phyloP scores from a whole-genome alignment of 2,329 filamentous ascomycete species.

The Aspergillus chevalieri region DNA sequence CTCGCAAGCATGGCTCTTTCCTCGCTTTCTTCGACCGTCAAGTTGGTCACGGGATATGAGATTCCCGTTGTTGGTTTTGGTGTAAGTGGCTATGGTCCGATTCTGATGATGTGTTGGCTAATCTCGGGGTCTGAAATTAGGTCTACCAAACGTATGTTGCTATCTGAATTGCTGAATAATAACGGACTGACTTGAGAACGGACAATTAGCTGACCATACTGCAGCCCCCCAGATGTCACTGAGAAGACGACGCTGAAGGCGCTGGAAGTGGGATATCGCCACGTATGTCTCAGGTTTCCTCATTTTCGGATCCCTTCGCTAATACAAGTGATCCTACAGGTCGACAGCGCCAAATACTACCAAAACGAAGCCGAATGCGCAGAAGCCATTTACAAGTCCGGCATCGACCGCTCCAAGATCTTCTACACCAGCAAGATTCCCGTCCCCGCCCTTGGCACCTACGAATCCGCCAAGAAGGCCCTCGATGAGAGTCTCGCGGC shows the following conservation, averaged over 20 bases:
- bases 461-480: slow-evolving; percentile 58
- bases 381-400: slow-evolving; percentile 47
- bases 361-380: slow-evolving; percentile 53
- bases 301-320: background rate
- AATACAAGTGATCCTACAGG: slow-evolving; percentile 21
- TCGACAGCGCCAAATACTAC: slow-evolving; percentile 56
- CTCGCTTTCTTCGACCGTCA: slow-evolving; percentile 31
- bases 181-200: background rate
- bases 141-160: slow-evolving; percentile 36
- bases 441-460: slow-evolving; percentile 48
- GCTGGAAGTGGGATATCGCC: slow-evolving; percentile 51
- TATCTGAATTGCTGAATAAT: background rate
- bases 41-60: slow-evolving; percentile 34
- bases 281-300: slow-evolving; percentile 36
- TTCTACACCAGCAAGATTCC: slow-evolving; percentile 61
- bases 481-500: slow-evolving; percentile 58
- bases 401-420: slow-evolving; percentile 49
- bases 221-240: slow-evolving; percentile 51
- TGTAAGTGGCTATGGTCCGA: slow-evolving; percentile 19
- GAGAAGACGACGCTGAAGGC: slow-evolving; percentile 54
- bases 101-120: too few relatives aligned
- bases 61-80: slow-evolving; percentile 39
- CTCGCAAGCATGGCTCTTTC: slow-evolving; percentile 17
- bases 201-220: background rate
- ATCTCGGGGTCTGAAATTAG: slow-evolving; percentile 13